phyloP scores from a whole-genome alignment of 495 filamentous ascomycete genomes.

The Neurospora tetrasperma region DNA sequence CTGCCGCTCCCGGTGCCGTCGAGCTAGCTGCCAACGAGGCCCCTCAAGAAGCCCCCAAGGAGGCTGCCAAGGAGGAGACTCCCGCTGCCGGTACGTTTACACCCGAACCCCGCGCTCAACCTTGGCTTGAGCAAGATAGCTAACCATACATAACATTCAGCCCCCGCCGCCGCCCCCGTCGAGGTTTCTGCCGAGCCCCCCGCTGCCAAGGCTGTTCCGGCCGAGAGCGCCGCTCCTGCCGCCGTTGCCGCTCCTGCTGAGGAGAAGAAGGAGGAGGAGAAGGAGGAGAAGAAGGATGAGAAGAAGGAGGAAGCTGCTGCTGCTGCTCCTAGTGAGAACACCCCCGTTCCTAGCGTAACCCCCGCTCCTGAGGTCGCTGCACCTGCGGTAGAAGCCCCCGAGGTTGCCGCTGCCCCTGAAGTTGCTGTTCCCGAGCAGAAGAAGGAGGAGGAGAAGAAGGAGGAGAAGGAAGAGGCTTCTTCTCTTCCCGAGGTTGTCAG shows the following conservation, averaged over 20 bases:
- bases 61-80: background rate
- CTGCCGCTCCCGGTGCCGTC: constrained; percentile 1
- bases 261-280: constrained; percentile 33
- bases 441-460: constrained; percentile 41
- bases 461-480: constrained; percentile 31
- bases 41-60: background rate
- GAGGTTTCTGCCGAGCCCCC: constrained; percentile 8
- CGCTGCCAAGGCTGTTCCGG: background rate
- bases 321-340: background rate
- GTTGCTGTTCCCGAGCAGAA: constrained; percentile 21
- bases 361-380: background rate
- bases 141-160: background rate
- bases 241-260: background rate
- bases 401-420: background rate
- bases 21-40: constrained; percentile 1
- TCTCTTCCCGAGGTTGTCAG: constrained; percentile 10
- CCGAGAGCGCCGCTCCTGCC: background rate
- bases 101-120: background rate
- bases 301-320: background rate
- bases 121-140: background rate
- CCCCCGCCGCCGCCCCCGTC: background rate
- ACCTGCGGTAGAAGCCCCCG: background rate
- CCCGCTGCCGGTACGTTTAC: background rate
- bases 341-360: background rate
- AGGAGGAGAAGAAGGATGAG: constrained; percentile 6